Evolutionary conservation across 148 eudicot species (phyloP).

Genomic region (Camellia lanceoleosa): DNA sequence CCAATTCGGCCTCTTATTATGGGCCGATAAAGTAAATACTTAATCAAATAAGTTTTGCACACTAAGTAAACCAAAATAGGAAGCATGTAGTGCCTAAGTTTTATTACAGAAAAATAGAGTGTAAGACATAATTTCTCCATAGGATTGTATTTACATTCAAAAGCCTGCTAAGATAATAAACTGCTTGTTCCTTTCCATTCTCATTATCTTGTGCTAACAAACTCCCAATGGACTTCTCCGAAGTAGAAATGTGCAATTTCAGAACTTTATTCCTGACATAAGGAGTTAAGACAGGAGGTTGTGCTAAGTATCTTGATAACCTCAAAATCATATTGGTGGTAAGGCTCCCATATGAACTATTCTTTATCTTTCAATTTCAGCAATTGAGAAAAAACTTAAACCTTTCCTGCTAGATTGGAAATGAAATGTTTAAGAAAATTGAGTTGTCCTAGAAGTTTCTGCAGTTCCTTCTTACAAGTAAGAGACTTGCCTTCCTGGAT

Average conservation of each 20-base stretch:
- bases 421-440: too few species aligned
- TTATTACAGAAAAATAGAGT: background rate
- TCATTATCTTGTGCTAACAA: too few species aligned
- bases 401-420: too few species aligned
- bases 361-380: background rate
- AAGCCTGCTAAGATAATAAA: too few species aligned
- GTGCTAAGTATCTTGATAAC: background rate
- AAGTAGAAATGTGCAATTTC: too few species aligned
- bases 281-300: too few species aligned
- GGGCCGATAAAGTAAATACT: background rate
- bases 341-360: background rate
- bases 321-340: background rate
- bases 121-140: background rate
- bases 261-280: too few species aligned
- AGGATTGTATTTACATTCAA: too few species aligned
- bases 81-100: background rate
- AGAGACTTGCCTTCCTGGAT: background rate
- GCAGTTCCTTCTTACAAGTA: background rate
- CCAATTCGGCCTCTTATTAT: background rate
- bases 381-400: too few species aligned
- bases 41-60: background rate
- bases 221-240: too few species aligned
- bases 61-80: background rate
- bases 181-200: too few species aligned
- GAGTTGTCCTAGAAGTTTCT: background rate